A percentile compares a stretch with the other conserved stretches of the same genome.
Conservation (phyloP, 768 basidiomycete species). For the Lepiota venenata region DNA sequence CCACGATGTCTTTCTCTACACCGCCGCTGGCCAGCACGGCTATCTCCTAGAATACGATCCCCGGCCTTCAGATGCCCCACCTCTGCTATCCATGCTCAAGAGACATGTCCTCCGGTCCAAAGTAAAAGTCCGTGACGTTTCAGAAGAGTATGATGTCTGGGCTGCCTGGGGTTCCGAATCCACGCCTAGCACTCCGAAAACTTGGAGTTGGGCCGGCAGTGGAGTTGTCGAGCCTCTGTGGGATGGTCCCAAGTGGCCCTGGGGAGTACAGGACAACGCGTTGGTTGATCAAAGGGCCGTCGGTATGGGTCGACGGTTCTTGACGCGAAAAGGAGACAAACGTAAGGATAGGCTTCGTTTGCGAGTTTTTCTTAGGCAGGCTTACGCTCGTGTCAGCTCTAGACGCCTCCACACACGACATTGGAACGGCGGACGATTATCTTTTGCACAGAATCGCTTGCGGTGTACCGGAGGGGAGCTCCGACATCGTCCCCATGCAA, state of each 20-base stretch:
- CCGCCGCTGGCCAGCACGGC: constrained; percentile 38
- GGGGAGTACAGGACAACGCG: constrained; percentile 52
- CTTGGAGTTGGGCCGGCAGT: constrained; percentile 59
- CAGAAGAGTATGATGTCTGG: constrained; percentile 79
- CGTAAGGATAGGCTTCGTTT: constrained; percentile 53
- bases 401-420: constrained; percentile 55
- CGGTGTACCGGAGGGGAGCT: constrained; percentile 85
- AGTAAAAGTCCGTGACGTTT: constrained; percentile 77
- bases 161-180: constrained; percentile 65
- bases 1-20: constrained; percentile 86
- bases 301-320: constrained; percentile 74
- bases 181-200: constrained; percentile 26
- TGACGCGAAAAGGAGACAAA: constrained; percentile 64
- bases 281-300: constrained; percentile 65
- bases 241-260: constrained; percentile 49
- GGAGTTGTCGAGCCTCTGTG: constrained; percentile 79
- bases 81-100: constrained; percentile 71
- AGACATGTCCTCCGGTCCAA: constrained; percentile 86
- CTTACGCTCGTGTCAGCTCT: constrained; percentile 34
- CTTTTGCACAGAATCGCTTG: constrained; percentile 72
- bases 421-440: constrained; percentile 54
- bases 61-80: constrained; percentile 51
- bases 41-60: constrained; percentile 76
- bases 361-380: background rate
- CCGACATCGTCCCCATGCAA: constrained; percentile 72